Percentiles rank a stretch among this genome's conserved stretches.
phyloP scores from a whole-genome alignment of 257 asterid genomes.

The Anisodus acutangulus region DNA sequence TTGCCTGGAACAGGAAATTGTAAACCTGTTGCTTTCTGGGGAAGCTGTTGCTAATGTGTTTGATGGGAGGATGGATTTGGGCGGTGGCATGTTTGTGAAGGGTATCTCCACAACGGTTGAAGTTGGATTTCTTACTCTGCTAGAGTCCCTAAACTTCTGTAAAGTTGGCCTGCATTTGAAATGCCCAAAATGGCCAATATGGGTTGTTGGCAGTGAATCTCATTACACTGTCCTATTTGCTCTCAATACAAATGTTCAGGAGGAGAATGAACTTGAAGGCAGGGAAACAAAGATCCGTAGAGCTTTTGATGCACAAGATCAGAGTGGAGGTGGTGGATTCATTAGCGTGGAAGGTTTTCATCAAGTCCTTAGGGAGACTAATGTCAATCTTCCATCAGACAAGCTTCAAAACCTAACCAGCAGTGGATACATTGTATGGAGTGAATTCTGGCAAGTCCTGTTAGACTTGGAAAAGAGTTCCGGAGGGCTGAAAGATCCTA shows the following conservation, averaged over 20 bases:
- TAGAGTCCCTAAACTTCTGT: slow-evolving; percentile 90
- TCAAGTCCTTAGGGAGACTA: slow-evolving; percentile 69
- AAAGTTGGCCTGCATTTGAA: slow-evolving; percentile 87
- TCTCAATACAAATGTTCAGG: slow-evolving; percentile 81
- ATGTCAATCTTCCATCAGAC: slow-evolving; percentile 65
- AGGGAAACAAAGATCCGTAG: slow-evolving; percentile 81
- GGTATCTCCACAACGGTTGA: slow-evolving; percentile 86
- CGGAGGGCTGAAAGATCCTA: slow-evolving; percentile 91
- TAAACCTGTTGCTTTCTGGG: slow-evolving; percentile 91
- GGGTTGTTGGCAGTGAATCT: slow-evolving; percentile 99
- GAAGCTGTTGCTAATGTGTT: slow-evolving; percentile 86
- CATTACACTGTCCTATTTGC: slow-evolving; percentile 94
- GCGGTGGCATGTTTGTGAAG: slow-evolving; percentile 92
- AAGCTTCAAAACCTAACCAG: slow-evolving; percentile 70
- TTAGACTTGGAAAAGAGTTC: slow-evolving; percentile 74
- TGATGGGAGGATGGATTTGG: slow-evolving; percentile 91
- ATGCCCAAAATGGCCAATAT: slow-evolving; percentile 96
- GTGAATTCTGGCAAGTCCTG: slow-evolving; percentile 91
- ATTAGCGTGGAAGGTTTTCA: slow-evolving; percentile 87
- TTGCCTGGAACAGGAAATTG: slow-evolving; percentile 75
- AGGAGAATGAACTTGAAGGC: slow-evolving; percentile 80
- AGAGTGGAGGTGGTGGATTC: slow-evolving; percentile 99
- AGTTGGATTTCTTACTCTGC: slow-evolving; percentile 91
- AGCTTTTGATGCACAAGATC: slow-evolving; percentile 92
- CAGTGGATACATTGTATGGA: slow-evolving; percentile 89